Base-by-base conservation (phyloP, 129 eudicot species). In the Centella asiatica region DNA sequence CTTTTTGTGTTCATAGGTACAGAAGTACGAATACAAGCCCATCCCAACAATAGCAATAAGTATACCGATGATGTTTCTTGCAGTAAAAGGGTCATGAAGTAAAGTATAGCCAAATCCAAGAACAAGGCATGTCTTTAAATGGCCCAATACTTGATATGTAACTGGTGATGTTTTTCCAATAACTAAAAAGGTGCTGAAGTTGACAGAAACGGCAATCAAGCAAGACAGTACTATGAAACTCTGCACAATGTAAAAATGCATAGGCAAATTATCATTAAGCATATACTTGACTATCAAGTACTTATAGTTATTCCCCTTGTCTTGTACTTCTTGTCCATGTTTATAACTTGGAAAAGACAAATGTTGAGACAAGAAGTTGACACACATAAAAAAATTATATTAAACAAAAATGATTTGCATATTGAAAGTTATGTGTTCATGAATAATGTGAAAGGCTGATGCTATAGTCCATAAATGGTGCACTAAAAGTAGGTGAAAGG, bases 121-220 rank as follows among this genome's bases (percentile, higher is more conserved):
- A 65, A 92, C 99, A 64, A 92, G 88, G 50, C 96, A 92, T 37
- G 99, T 92, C 71, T 92, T 92, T 19, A 92, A 77, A 60, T 92
- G 99, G 19, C 99, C 99, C 12, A 92, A 58, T 18, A 92, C 99
- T 68, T 92, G 99, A 47, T 92, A 92, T 67, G 99, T 92, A 29
- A 92, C 99, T 2, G 99, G 99, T 27, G 99, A 92, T 53, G 99
- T 92, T 81, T 92, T 92, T 22, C 99, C 99, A 8, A 92, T 87
- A 32, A 92, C 99, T 68, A 92, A 70, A 67, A 92, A 92, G 3
- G 99, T 92, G 82, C 99, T 92, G 74, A 92, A 87, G 64, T 92
- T 92, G 77, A 92, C 99, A 0, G 87, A 80, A n/a, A 92, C 99
- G 5, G 99, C 99, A 25, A 92, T 92, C 76, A 87, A 58, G 76